Evolutionary conservation across 148 eudicot genomes (phyloP).

Genomic region (Rhododendron ovatum): DNA sequence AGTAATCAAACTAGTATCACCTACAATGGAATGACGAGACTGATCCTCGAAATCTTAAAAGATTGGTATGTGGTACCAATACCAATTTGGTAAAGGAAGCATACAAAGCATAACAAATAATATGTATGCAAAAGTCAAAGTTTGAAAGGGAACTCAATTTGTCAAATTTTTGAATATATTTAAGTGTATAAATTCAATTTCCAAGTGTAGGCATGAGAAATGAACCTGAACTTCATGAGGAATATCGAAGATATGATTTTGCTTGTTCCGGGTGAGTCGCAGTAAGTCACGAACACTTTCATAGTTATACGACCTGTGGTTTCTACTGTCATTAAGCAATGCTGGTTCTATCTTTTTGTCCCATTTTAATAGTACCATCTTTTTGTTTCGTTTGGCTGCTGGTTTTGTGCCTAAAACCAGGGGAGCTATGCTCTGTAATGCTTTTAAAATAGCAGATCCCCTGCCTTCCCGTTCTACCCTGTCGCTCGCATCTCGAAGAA

Average conservation of each 20-base stretch:
- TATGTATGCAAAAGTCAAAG: too few relatives aligned
- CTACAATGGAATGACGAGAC: background rate
- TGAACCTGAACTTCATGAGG: conserved; percentile 69
- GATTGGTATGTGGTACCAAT: too few relatives aligned
- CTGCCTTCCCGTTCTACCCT: too few relatives aligned
- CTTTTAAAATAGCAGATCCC: conserved; percentile 36
- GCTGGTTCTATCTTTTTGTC: conserved; percentile 68
- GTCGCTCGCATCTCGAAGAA: conserved; percentile 88
- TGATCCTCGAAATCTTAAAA: background rate
- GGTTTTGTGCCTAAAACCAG: conserved; percentile 55
- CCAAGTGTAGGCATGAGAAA: background rate
- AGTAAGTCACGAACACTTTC: conserved; percentile 80
- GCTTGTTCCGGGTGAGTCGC: conserved; percentile 76
- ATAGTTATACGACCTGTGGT: conserved; percentile 65
- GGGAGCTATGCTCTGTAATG: conserved; percentile 60
- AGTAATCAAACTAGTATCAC: conserved; percentile 7
- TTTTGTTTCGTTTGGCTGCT: too few relatives aligned
- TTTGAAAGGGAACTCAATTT: too few relatives aligned
- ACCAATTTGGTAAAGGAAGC: too few relatives aligned
- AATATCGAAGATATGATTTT: conserved; percentile 80
- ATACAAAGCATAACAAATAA: too few relatives aligned
- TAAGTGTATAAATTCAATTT: background rate
- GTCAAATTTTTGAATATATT: background rate
- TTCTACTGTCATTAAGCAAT: conserved; percentile 50
- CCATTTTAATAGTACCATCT: too few relatives aligned